phyloP scores from a whole-genome alignment of 148 eudicot genomes.

The Rhododendron ferrugineum region DNA sequence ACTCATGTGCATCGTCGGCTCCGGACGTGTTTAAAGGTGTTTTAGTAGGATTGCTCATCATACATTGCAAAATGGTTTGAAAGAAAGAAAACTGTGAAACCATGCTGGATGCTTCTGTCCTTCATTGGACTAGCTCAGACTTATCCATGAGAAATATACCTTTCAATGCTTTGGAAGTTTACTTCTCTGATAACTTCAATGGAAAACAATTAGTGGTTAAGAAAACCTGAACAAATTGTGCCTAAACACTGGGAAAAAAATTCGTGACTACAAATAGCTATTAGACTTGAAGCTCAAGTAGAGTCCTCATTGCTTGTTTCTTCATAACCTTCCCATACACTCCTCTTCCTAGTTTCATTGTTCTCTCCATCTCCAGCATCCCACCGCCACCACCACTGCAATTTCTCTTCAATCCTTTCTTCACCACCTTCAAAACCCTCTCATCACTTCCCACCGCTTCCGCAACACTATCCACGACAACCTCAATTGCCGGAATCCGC shows the following conservation, averaged over 20 bases:
- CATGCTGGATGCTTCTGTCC: neutral
- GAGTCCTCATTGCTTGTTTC: conserved; percentile 67
- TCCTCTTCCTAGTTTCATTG: conserved; percentile 85
- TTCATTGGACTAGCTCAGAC: neutral
- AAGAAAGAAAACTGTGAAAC: neutral
- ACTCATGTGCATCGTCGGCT: neutral
- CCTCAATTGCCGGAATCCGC: conserved; percentile 53
- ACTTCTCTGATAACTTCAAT: neutral
- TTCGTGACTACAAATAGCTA: neutral
- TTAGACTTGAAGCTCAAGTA: conserved; percentile 38
- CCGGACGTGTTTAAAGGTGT: neutral
- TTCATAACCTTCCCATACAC: conserved; percentile 80
- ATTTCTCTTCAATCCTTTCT: conserved; percentile 51
- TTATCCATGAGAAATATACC: neutral
- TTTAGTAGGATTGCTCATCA: neutral
- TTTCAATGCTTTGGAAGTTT: neutral
- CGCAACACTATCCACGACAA: conserved; percentile 51
- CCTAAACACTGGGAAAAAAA: neutral
- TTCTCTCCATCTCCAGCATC: conserved; percentile 65
- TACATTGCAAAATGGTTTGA: neutral
- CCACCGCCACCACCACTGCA: conserved; percentile 30
- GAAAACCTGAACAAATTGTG: conserved; percentile 12
- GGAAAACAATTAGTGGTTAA: neutral
- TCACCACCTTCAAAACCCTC: conserved; percentile 49
- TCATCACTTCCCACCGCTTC: conserved; percentile 81